Conservation (phyloP, 164 flowering plant species). For the Malania oleifera region DNA sequence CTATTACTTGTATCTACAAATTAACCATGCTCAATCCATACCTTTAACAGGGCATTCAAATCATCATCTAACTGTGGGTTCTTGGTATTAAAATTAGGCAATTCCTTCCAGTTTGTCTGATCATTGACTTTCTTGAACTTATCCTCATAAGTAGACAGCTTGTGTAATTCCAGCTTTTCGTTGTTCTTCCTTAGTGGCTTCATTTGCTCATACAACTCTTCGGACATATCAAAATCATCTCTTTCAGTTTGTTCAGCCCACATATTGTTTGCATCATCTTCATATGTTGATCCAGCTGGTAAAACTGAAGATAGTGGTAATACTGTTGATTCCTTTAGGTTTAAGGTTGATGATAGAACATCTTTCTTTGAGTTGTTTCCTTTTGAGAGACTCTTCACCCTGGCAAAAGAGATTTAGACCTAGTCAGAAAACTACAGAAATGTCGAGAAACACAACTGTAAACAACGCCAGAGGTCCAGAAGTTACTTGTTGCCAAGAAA, state of each 20-base stretch:
- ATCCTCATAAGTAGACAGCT: slow-evolving; percentile 25
- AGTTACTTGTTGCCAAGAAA: no score
- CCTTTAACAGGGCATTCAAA: slow-evolving; percentile 65
- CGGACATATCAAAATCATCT: slow-evolving; percentile 30
- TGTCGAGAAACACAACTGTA: no score
- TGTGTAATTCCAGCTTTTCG: slow-evolving; percentile 25
- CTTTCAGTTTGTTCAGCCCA: slow-evolving; percentile 47
- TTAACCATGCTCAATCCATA: slow-evolving; percentile 11
- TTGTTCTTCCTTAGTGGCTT: slow-evolving; percentile 1
- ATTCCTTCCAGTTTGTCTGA: slow-evolving; percentile 37
- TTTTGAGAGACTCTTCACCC: slow-evolving; percentile 90
- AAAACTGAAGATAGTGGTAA: slow-evolving; percentile 36
- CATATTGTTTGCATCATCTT: slow-evolving; percentile 36
- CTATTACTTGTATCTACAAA: background rate
- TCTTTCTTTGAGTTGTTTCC: slow-evolving; percentile 67
- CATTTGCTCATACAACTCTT: background rate
- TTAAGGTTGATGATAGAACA: slow-evolving; percentile 29
- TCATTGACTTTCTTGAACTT: slow-evolving; percentile 30
- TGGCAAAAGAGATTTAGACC: no score
- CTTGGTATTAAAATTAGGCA: slow-evolving; percentile 11
- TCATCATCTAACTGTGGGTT: slow-evolving; percentile 44
- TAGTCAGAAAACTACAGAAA: no score
- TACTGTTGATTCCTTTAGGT: slow-evolving; percentile 50
- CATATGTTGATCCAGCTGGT: slow-evolving; percentile 26
- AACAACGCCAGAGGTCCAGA: no score